Conservation (phyloP, 495 filamentous ascomycete genomes). For the Daldinia concentrica region DNA sequence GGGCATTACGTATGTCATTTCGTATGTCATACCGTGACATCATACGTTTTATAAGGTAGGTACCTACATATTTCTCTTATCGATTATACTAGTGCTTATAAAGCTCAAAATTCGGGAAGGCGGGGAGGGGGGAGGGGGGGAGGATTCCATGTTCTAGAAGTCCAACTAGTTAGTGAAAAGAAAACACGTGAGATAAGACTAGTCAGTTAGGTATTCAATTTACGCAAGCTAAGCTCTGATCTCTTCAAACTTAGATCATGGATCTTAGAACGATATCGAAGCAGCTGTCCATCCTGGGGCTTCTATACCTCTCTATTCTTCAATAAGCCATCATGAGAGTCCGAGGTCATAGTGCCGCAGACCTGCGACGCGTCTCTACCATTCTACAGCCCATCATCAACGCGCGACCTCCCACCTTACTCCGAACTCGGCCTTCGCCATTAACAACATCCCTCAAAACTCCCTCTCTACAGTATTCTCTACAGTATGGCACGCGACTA, state of each 20-base stretch:
- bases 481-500: slow-evolving; percentile 33
- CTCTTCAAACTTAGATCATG: slow-evolving; percentile 18
- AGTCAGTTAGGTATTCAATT: background rate
- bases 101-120: background rate
- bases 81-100: background rate
- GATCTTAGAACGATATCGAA: slow-evolving; percentile 7
- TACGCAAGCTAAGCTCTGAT: slow-evolving; percentile 2
- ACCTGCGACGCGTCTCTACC: slow-evolving; percentile 34
- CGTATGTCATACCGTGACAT: background rate
- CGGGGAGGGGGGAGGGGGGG: background rate
- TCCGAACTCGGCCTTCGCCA: slow-evolving; percentile 32
- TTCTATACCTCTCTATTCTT: background rate
- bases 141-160: background rate
- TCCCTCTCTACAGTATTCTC: slow-evolving; percentile 16
- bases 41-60: background rate
- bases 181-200: slow-evolving; percentile 4
- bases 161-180: background rate
- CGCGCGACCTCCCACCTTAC: slow-evolving; percentile 7
- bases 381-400: slow-evolving; percentile 21
- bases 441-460: slow-evolving; percentile 2
- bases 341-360: slow-evolving; percentile 18
- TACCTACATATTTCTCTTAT: background rate
- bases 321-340: slow-evolving; percentile 24
- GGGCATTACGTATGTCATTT: slow-evolving; percentile 1
- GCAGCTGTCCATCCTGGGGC: slow-evolving; percentile 7